A percentile compares a stretch with the other conserved stretches of the same genome.
Evolutionary conservation across 345 rosid species (phyloP).

Genomic region (Linum tenue): DNA sequence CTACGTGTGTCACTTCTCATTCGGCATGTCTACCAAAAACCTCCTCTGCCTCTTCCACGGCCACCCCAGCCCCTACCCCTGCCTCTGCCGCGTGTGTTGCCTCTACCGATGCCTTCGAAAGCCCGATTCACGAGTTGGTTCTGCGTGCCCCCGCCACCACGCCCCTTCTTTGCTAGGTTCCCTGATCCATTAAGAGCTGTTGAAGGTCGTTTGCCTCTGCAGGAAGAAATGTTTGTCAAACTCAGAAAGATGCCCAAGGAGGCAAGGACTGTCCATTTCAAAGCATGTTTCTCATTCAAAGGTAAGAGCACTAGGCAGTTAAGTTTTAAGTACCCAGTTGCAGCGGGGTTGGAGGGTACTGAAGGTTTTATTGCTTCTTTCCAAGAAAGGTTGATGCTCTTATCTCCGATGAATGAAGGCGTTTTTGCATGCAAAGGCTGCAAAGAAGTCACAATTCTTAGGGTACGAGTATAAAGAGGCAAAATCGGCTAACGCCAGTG

Average conservation of each 20-base stretch:
- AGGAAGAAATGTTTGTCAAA: constrained; percentile 2
- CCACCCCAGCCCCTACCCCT: constrained; percentile 49
- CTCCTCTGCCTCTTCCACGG: constrained; percentile 53
- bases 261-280: neutral
- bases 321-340: constrained; percentile 41
- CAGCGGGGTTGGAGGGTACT: constrained; percentile 32
- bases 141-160: constrained; percentile 41
- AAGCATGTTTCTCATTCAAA: neutral
- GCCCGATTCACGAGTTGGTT: constrained; percentile 87
- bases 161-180: constrained; percentile 56
- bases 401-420: constrained; percentile 85
- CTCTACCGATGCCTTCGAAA: constrained; percentile 76
- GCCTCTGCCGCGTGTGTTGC: constrained; percentile 52
- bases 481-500: no score
- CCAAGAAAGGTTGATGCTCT: constrained; percentile 85
- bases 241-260: neutral
- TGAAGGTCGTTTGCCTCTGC: constrained; percentile 73
- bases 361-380: constrained; percentile 66
- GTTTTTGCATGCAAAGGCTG: constrained; percentile 83
- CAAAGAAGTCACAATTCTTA: neutral
- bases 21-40: constrained; percentile 25
- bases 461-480: no score
- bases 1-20: no score
- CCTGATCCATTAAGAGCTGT: constrained; percentile 46
- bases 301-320: neutral